A percentile compares a stretch with the other conserved stretches of the same genome.
Evolutionary conservation across 139 green algal genomes (phyloP).

Genomic region (Chlamydomonas urium): DNA sequence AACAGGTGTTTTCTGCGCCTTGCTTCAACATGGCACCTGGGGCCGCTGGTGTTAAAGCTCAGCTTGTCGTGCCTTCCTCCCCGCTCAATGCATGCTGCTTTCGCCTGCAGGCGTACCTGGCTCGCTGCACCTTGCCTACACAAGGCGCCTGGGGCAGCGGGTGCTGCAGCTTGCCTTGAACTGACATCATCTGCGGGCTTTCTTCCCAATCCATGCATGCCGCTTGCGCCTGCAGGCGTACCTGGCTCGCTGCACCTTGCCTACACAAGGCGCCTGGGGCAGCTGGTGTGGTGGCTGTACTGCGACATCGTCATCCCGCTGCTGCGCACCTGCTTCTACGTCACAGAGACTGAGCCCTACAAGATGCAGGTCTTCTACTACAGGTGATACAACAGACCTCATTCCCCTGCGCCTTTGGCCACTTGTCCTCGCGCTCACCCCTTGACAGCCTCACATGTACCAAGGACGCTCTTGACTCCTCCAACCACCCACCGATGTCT

Average conservation of each 20-base stretch:
- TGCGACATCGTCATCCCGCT: constrained; percentile 66
- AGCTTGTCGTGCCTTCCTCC: too few relatives aligned
- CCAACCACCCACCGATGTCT: too few relatives aligned
- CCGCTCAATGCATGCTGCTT: too few relatives aligned
- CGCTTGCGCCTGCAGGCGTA: background rate
- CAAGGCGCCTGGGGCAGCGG: too few relatives aligned
- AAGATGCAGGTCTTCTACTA: constrained; percentile 56
- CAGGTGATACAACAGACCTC: constrained; percentile 10
- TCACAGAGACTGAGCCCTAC: constrained; percentile 82
- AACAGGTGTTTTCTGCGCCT: too few relatives aligned
- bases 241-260: constrained; percentile 12
- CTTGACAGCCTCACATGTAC: background rate
- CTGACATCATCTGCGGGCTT: too few relatives aligned
- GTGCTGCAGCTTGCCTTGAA: too few relatives aligned
- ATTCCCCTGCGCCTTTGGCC: background rate
- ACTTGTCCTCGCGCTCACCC: background rate
- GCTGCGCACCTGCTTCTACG: constrained; percentile 82
- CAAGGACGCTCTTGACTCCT: background rate
- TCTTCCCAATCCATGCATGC: too few relatives aligned
- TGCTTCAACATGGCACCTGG: too few relatives aligned
- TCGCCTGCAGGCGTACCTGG: constrained; percentile 4
- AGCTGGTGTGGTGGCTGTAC: constrained; percentile 62
- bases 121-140: too few relatives aligned
- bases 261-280: background rate
- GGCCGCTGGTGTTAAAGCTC: too few relatives aligned